These are phyloP conservation scores for Funneliformis geosporum DNA, from an alignment of 192 early-diverging fungal genomes.

Conservation along the genomic window DNA sequence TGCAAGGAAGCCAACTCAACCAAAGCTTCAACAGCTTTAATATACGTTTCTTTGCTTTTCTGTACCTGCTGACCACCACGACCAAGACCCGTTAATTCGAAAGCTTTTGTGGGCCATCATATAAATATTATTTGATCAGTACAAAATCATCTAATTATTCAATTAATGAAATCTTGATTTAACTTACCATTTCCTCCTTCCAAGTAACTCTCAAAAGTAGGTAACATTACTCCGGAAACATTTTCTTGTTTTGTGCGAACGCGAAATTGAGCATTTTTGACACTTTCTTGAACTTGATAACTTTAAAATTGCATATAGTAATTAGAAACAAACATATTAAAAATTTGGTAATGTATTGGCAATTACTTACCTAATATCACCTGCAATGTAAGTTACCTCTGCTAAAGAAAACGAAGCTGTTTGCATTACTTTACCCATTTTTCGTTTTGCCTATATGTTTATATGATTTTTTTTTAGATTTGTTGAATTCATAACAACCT, in stretches of 20 bases:
- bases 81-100: constrained; percentile 98
- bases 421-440: constrained; percentile 99
- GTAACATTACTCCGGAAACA: constrained; percentile 95
- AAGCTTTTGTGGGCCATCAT: constrained; percentile 51
- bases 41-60: constrained; percentile 92
- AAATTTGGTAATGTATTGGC: neutral
- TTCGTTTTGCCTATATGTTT: constrained; percentile 79
- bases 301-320: constrained; percentile 40
- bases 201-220: constrained; percentile 84
- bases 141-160: neutral
- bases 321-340: neutral
- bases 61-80: constrained; percentile 97
- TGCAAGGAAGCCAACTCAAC: constrained; percentile 98
- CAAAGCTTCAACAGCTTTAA: constrained; percentile 90
- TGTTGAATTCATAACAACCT: constrained; percentile 15
- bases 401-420: constrained; percentile 96
- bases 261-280: constrained; percentile 87
- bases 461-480: neutral
- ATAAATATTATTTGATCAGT: neutral
- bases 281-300: constrained; percentile 95
- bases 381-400: constrained; percentile 95
- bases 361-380: constrained; percentile 80
- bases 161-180: neutral
- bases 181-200: constrained; percentile 85
- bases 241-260: constrained; percentile 94